Base-by-base conservation (phyloP, 108 stramenopile genomes). In the Craspedostauros australis region DNA sequence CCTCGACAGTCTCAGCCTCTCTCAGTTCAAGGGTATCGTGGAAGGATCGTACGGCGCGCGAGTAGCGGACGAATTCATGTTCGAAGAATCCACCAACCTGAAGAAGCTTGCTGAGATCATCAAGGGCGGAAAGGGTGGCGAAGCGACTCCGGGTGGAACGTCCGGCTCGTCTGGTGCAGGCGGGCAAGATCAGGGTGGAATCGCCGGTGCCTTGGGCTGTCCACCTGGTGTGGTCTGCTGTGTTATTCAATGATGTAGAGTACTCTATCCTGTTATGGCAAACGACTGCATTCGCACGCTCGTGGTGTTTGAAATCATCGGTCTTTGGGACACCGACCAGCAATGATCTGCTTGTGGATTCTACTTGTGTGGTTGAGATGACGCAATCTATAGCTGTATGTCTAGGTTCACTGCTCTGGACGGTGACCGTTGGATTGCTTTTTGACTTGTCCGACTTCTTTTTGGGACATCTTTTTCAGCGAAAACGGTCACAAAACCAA, bases 11-110 rank as follows among this genome's bases (percentile, higher is more conserved):
- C 54, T 94, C 18, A 74, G 52, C 1, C 51, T 94, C 0, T 80
- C 87, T 22, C 93, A 94, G 59, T 84, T 94, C 41, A 87, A 89
- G 54, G 93, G 93, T 6, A 41, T 82, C 50, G 55, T 91, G 22
- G 85, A 89, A 66, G 42, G 50, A 1, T 49, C 57, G 29, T 94
- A 82, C 64, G 75, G 62, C 6, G 71, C 76, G 43, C 42, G 76
- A 15, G 43, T 94, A 22, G 86, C 88, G 19, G 93, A 94, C 56
- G 93, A 86, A 49, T 94, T 89, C 57, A 50, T 94, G 34, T 94
- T 91, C 70, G 72, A 77, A 12, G 89, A 94, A 47, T 33, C 70
- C 29, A 79, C 84, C 15, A 87, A 77, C 2, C 20, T 88, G 30
- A 69, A 55, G 26, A 91, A 87, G 45, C 61, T 94, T 25, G 87